Base-by-base conservation (phyloP, 768 basidiomycete genomes). In the Aureoboletus auriporus region DNA sequence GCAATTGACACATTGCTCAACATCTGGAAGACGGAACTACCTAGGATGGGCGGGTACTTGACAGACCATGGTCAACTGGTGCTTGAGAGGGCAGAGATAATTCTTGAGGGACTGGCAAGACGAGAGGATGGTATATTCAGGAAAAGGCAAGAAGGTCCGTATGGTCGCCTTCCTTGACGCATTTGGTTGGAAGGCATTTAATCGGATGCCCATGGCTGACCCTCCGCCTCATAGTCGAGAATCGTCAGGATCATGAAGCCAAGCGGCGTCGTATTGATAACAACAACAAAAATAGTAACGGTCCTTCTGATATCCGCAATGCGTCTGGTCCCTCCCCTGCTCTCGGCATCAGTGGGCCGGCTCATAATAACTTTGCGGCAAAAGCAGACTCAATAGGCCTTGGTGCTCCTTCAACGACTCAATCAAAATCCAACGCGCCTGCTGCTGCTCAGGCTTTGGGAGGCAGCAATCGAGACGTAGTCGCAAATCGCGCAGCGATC, bases 121-220 rank as follows among this genome's bases (percentile, higher is more conserved):
- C 75, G 87, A 63, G 96, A 99, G 73, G 93, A 95, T 71, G 93
- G 93, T 41, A 98, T 99, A 57, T 98, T 99, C 71, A 75, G 86
- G 62, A 82, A 79, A 64, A 78, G 95, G 63, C 87, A 87, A 71
- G 93, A 98, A 83, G 79, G 93, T 95, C 65, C 69, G 86, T 78
- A 62, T 58, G 50, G 51, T 46, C 46, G 47, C 49, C 23, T 44
- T 55, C 40, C 42, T 42, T 49, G 20, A 23, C 20, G 43, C 13
- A 29, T 44, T 39, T 38, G 34, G 11, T 28, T 11, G 41, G 43
- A 36, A 49, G 39, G 26, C 30, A 39, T 55, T 54, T 31, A 38
- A 40, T 42, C n/a, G 39, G 34, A 35, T 45, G 23, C 37, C n/a
- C 13, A 33, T 50, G 41, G 39, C 58, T 63, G 38, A 63, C 52